Conservation (phyloP, 2,329 filamentous ascomycete genomes). For the Reticulascus tulasneorum region DNA sequence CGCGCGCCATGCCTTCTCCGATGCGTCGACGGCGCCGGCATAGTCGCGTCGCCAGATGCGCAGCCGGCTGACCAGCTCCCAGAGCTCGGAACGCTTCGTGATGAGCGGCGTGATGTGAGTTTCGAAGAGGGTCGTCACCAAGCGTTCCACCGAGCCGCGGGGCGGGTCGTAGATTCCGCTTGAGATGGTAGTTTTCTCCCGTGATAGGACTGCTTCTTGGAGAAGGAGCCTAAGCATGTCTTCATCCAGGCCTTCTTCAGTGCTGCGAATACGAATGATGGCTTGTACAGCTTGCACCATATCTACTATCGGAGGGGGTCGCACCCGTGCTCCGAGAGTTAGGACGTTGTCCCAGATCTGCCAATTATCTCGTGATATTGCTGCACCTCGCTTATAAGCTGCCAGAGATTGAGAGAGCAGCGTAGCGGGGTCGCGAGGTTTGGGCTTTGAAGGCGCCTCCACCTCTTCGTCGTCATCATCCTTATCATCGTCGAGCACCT, state of each 20-base stretch:
- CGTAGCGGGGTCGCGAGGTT: conserved; percentile 48
- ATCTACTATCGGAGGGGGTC: conserved; percentile 70
- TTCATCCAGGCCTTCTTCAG: conserved; percentile 74
- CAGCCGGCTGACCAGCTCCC: conserved; percentile 68
- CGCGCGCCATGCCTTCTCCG: conserved; percentile 87
- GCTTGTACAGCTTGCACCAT: conserved; percentile 71
- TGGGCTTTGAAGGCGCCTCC: conserved; percentile 4
- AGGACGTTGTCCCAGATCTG: conserved; percentile 97
- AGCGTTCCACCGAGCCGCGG: conserved; percentile 56
- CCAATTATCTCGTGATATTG: conserved; percentile 79
- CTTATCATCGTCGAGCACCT: conserved; percentile 23
- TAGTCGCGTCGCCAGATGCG: conserved; percentile 71
- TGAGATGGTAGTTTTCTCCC: conserved; percentile 28
- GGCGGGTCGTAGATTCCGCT: conserved; percentile 34
- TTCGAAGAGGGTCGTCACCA: conserved; percentile 71
- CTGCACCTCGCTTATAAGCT: conserved; percentile 83
- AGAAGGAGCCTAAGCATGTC: conserved; percentile 70
- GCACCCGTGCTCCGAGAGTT: conserved; percentile 74
- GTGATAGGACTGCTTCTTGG: conserved; percentile 58
- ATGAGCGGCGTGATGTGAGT: conserved; percentile 75
- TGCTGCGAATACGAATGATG: conserved; percentile 71
- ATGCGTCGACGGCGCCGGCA: conserved; percentile 69
- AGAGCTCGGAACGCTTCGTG: conserved; percentile 72
- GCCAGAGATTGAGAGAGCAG: conserved; percentile 71
- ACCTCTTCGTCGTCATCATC: conserved; percentile 5